phyloP scores from a whole-genome alignment of 495 filamentous ascomycete genomes.

The Penicillium goetzii region DNA sequence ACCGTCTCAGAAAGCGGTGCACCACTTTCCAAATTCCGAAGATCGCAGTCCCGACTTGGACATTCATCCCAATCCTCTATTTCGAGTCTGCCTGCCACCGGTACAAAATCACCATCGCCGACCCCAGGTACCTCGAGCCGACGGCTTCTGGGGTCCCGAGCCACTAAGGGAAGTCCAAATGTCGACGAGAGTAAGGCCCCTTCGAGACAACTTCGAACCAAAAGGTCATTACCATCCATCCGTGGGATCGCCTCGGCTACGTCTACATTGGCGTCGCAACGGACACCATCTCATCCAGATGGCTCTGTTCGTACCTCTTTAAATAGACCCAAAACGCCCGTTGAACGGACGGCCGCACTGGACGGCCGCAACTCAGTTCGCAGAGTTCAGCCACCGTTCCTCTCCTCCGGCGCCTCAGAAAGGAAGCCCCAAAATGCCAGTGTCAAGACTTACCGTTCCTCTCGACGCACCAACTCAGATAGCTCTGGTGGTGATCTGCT shows the following conservation, averaged over 20 bases:
- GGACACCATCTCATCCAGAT: slow-evolving; percentile 46
- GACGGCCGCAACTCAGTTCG: slow-evolving; percentile 60
- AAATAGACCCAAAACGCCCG: slow-evolving; percentile 70
- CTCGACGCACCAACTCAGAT: slow-evolving; percentile 76
- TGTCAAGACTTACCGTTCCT: slow-evolving; percentile 68
- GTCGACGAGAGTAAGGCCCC: slow-evolving; percentile 67
- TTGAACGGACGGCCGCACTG: slow-evolving; percentile 57
- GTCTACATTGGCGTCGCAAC: slow-evolving; percentile 38
- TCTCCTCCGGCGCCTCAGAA: slow-evolving; percentile 75
- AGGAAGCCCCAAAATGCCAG: slow-evolving; percentile 79
- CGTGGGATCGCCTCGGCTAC: slow-evolving; percentile 51
- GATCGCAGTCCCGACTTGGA: slow-evolving; percentile 67
- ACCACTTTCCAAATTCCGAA: slow-evolving; percentile 60
- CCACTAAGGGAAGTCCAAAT: slow-evolving; percentile 53
- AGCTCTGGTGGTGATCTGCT: slow-evolving; percentile 56
- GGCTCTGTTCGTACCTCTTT: slow-evolving; percentile 47
- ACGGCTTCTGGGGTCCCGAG: slow-evolving; percentile 59
- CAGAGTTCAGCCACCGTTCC: slow-evolving; percentile 71
- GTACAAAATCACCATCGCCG: slow-evolving; percentile 54
- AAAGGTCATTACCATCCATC: slow-evolving; percentile 86
- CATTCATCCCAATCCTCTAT: slow-evolving; percentile 69
- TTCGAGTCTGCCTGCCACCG: slow-evolving; percentile 62
- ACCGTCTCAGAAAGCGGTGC: slow-evolving; percentile 92
- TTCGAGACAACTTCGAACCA: slow-evolving; percentile 75
- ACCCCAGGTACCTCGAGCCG: slow-evolving; percentile 59